Evolutionary conservation across 2,329 filamentous ascomycete species (phyloP), one percentile per base, ranked within the genome.

Genomic region (Magnaporthiopsis rhizophila): DNA sequence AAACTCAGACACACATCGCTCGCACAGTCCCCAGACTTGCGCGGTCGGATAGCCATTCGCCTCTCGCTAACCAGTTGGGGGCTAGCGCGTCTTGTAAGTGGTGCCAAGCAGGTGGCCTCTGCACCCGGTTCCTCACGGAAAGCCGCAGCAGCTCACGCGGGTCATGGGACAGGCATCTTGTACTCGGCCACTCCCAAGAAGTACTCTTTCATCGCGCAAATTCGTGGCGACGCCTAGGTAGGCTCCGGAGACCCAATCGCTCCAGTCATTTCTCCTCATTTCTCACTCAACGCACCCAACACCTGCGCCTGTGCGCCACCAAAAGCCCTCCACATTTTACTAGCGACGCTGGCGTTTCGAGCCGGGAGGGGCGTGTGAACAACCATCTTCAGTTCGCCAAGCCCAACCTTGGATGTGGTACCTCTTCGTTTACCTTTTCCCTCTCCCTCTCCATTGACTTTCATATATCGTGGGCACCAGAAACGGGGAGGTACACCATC

Each of bases 231-330:
- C 38, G 38, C 15, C 38, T 50, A 50, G 38, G 38, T 50, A 21
- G 21, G 38, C 38, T 50, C 38, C 38, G 38, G 38, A 50, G 6
- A 30, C 30, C 30, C 2, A 30, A 30, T 30, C 30, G 30, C 30
- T 30, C 30, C 30, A 30, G 30, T 30, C 30, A 30, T 30, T 30
- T 30, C 30, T 30, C 30, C 30, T 30, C 30, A 30, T 30, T 30
- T 30, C 30, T 30, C 30, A 4, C 30, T 30, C 30, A 30, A 30
- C 30, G 30, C 30, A 50, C 38, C 15, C 18, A 36, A 32, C 30
- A 32, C 11, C 59, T 57, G 61, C 61, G 53, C 61, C 61, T 62
- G 50, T 62, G 61, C 61, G 61, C 61, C 61, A 62, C 61, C 61
- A 62, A 28, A 60, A 36, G 38, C 32, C 58, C 59, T 60, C 59